Evolutionary conservation across 345 rosid genomes (phyloP).

Genomic region (Excoecaria cochinchinensis): DNA sequence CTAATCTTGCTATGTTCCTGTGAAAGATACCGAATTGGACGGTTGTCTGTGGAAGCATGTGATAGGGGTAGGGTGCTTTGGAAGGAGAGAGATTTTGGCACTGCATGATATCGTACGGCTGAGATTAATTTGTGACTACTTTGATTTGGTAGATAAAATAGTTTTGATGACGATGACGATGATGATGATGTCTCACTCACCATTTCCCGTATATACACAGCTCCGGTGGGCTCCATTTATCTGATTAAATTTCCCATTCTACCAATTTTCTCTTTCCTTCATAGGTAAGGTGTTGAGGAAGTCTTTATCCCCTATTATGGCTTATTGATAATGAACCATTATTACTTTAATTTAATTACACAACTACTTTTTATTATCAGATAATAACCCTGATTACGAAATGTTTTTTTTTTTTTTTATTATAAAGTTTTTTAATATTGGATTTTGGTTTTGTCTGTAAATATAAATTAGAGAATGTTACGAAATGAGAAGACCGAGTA

Average conservation of each 20-base stretch:
- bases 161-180: no score
- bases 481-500: no score
- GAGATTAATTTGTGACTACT: neutral
- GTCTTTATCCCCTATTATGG: neutral
- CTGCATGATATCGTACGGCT: constrained; percentile 18
- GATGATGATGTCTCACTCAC: constrained; percentile 36
- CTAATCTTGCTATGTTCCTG: neutral
- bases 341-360: neutral
- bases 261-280: neutral
- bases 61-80: neutral
- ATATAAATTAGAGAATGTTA: neutral
- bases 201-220: constrained; percentile 7
- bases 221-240: no score
- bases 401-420: no score
- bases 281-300: neutral
- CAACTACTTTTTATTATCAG: neutral
- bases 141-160: constrained; percentile 17
- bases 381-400: neutral
- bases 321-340: neutral
- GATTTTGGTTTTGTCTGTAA: neutral
- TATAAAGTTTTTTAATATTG: neutral
- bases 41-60: constrained; percentile 19
- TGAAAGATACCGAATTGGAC: constrained; percentile 12
- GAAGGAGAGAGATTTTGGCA: neutral
- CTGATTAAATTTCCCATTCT: constrained; percentile 15